These are phyloP conservation scores for Calonectria ilicicola DNA, from an alignment of 2,329 filamentous ascomycete genomes.

Conservation along the genomic window DNA sequence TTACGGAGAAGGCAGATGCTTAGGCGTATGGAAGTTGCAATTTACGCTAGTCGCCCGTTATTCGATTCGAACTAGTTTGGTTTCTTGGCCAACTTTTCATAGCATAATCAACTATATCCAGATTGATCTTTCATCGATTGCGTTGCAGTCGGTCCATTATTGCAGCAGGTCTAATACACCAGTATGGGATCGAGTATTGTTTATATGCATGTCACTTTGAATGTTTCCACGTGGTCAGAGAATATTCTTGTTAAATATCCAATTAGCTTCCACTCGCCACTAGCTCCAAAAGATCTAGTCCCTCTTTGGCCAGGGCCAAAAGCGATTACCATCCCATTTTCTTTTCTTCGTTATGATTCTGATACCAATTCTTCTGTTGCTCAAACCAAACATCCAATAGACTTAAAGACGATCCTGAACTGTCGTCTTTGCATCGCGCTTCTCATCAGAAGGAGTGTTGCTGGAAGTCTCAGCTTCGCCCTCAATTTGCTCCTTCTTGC, in stretches of 20 bases:
- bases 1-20: constrained; percentile 1
- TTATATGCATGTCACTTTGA: background rate
- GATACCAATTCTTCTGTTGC: background rate
- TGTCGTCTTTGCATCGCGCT: constrained; percentile 10
- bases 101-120: background rate
- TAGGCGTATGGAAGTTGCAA: background rate
- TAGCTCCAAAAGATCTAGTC: background rate
- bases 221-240: background rate
- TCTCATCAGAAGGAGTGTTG: constrained; percentile 22
- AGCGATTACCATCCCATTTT: background rate
- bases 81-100: background rate
- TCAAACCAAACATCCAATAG: background rate
- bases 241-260: background rate
- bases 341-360: background rate
- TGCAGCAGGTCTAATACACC: too few relatives aligned
- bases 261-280: background rate
- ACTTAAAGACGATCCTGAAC: background rate
- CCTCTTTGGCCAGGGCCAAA: background rate
- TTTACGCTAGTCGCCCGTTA: background rate
- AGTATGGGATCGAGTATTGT: background rate
- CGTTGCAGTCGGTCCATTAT: background rate
- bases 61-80: background rate
- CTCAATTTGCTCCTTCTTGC: constrained; percentile 21
- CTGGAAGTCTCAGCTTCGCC: constrained; percentile 17
- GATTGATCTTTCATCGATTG: background rate